Base-by-base conservation (phyloP, 352 stramenopile species). In the Phytophthora fragariaefolia region DNA sequence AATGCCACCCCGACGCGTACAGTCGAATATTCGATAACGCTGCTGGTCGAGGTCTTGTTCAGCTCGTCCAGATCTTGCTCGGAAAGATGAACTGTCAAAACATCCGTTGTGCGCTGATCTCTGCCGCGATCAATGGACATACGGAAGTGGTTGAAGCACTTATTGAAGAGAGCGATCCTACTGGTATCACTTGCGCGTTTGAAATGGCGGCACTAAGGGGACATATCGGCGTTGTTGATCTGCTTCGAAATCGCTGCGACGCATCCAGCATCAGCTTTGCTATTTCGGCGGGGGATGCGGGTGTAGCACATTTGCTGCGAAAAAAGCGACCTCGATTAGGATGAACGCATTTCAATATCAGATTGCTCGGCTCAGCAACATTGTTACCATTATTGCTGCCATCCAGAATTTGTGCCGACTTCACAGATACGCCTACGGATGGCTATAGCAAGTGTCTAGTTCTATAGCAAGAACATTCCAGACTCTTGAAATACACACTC, bases 1-100 rank as follows among this genome's bases (percentile, higher is more conserved):
- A 51, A 18, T 70, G 63, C 12, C 42, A 70, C 22, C 40, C 30
- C 59, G 12, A 15, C n/a, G 27, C 47, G 1, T 56, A 65, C 26
- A 32, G 10, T 30, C 46, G 56, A 8, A 65, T 70, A n/a, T 54
- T 59, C 18, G 62, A 59, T n/a, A 56, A 46, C 3, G 63, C 63
- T 22, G 46, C 63, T n/a, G 10, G 20, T 10, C 13, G 34, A 15
- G 55, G 55, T 6, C 38, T 70, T 34, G 27, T 51, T 8, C 23
- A 30, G 1, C 45, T 66, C 6, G 54, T 66, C 3, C 46, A 45
- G 23, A 9, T 56, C 18, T 22, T 70, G 17, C 27, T 55, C 4
- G 55, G 46, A 18, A 65, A 51, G 20, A 60, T 70, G 55, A 54
- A 10, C 20, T 4, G 2, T 20, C 55, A 23, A 0, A 64, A 38